Evolutionary conservation across 352 stramenopile species (phyloP), one percentile per base, ranked within the genome.

Genomic region (Pythium volutum): DNA sequence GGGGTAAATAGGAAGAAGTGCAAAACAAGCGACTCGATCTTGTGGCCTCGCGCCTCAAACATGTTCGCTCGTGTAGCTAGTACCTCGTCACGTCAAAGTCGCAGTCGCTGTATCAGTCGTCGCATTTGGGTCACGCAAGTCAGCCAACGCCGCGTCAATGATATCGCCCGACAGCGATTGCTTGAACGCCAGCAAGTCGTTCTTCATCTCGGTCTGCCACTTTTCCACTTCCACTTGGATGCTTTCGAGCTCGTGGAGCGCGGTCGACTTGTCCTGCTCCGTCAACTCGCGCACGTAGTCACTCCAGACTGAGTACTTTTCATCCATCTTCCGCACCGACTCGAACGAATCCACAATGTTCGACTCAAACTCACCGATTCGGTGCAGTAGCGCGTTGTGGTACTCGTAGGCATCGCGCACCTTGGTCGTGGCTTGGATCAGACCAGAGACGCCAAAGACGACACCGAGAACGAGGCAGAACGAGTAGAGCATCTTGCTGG

Each of bases 141-240:
- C 60, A 16, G 65, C 70, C 48, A 89, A 69, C 3, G 71, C 70
- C 3, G 74, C 67, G 8, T 87, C 75, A 16, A 88, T 70, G 6
- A 84, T 69, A 29, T 90, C 74, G 33, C 74, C 50, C 1, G 77
- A 79, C 2, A 92, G 62, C 20, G 80, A 75, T 42, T 73, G 70
- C 22, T 79, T 82, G 36, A 90, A 90, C 59, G 84, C 69, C 34
- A 79, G 49, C 46, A 92, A 62, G 27, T 90, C 75, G 47, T 73
- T 66, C 62, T 88, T 83, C 80, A 92, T 87, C 27, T 89, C 83
- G 12, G 71, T 58, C 55, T 90, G 79, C 83, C 83, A 92, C 50
- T 80, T 77, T 48, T 87, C 74, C 41, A 90, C 83, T 59, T 92
- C 75, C 10, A 64, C 22, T 62, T 92, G 83, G 46, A 92, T 78